Conservation (phyloP, 2,329 filamentous ascomycete species). For the Colletotrichum agaves region DNA sequence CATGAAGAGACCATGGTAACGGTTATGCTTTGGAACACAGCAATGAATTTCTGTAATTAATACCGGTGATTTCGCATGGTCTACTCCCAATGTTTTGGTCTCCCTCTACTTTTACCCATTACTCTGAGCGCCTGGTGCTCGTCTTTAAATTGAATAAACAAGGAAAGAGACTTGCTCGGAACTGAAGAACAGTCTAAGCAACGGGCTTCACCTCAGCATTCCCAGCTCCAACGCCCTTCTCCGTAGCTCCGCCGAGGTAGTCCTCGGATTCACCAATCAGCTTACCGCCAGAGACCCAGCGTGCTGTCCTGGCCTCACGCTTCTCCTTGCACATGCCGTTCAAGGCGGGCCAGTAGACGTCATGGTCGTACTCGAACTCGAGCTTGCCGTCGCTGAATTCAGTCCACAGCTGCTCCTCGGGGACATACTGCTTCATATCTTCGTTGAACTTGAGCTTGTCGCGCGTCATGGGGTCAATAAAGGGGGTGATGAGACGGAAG, state of each 20-base stretch:
- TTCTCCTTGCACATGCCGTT: constrained; percentile 75
- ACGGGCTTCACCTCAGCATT: background rate
- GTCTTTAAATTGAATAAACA: background rate
- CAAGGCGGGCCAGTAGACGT: constrained; percentile 88
- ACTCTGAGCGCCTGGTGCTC: background rate
- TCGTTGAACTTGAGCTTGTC: constrained; percentile 99
- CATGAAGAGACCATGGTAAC: too few relatives aligned
- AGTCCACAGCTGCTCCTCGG: constrained; percentile 83
- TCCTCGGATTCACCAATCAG: constrained; percentile 87
- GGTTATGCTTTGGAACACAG: too few relatives aligned
- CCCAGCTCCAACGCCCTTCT: constrained; percentile 21
- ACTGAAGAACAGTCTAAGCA: background rate
- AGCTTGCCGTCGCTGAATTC: constrained; percentile 79
- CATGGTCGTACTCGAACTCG: constrained; percentile 92
- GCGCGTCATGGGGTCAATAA: constrained; percentile 93
- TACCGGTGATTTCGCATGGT: too few relatives aligned
- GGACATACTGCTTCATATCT: constrained; percentile 84
- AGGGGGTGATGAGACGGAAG: constrained; percentile 95
- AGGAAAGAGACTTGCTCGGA: background rate
- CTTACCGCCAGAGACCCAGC: constrained; percentile 86
- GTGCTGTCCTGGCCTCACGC: constrained; percentile 68
- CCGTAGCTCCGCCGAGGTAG: constrained; percentile 76
- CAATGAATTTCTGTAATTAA: too few relatives aligned
- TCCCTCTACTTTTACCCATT: background rate
- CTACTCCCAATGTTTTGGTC: background rate